These are phyloP conservation scores for Chlamydomonas eustigma DNA, from an alignment of 139 green algal genomes.

Conservation along the genomic window DNA sequence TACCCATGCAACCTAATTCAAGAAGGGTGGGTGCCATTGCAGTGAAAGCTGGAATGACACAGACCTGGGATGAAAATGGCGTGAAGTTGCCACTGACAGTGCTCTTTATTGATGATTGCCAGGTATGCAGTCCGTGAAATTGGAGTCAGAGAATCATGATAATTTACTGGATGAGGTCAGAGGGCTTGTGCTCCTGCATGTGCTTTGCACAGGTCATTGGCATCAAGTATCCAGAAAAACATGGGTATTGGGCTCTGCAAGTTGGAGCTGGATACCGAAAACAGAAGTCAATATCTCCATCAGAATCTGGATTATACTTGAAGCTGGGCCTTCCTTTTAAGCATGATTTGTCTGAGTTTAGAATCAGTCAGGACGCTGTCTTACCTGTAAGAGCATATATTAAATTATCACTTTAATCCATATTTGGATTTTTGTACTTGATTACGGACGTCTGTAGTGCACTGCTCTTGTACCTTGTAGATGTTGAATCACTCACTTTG, in stretches of 20 bases:
- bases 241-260: slow-evolving; percentile 81
- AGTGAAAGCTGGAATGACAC: slow-evolving; percentile 95
- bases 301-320: slow-evolving; percentile 1
- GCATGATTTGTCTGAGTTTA: slow-evolving; percentile 80
- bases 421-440: too few species aligned
- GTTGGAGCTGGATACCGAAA: slow-evolving; percentile 47
- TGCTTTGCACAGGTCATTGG: slow-evolving; percentile 73
- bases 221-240: slow-evolving; percentile 59
- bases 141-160: background rate
- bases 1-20: slow-evolving; percentile 21
- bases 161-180: background rate
- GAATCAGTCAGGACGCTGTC: slow-evolving; percentile 75
- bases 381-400: slow-evolving; percentile 66
- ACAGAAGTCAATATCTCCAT: background rate
- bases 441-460: too few species aligned
- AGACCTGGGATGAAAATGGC: slow-evolving; percentile 91
- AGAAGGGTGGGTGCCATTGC: slow-evolving; percentile 77
- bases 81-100: slow-evolving; percentile 87
- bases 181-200: background rate
- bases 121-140: slow-evolving; percentile 45
- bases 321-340: slow-evolving; percentile 60
- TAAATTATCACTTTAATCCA: too few species aligned
- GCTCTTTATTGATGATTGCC: slow-evolving; percentile 93
- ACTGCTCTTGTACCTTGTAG: too few species aligned
- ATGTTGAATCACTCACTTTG: too few species aligned